Conservation (phyloP, 345 rosid species). For the Euclidium syriacum region DNA sequence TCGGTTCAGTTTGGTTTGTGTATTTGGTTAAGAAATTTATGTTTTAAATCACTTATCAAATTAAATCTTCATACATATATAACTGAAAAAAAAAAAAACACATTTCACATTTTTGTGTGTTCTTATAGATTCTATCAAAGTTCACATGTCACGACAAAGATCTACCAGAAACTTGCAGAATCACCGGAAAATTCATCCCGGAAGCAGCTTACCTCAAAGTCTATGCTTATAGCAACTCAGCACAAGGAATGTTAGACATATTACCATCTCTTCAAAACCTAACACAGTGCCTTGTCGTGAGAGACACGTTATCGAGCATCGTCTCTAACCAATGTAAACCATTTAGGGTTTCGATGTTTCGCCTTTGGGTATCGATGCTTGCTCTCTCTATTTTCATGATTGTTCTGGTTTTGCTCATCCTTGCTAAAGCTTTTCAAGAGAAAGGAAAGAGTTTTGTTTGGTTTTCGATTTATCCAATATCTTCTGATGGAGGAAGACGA, state of each 20-base stretch:
- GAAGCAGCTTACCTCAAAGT: conserved; percentile 35
- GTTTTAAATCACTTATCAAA: too few species aligned
- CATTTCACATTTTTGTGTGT: neutral
- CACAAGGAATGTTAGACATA: conserved; percentile 39
- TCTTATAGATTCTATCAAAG: conserved; percentile 39
- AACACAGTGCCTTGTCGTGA: conserved; percentile 42
- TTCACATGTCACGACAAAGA: conserved; percentile 46
- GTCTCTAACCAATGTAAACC: conserved; percentile 46
- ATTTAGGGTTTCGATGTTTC: conserved; percentile 26
- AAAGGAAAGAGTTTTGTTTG: conserved; percentile 36
- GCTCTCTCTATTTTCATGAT: conserved; percentile 45
- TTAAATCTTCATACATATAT: neutral
- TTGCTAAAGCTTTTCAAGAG: conserved; percentile 42
- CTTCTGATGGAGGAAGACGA: neutral
- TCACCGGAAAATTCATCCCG: conserved; percentile 41
- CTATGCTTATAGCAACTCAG: conserved; percentile 43
- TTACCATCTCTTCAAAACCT: conserved; percentile 49
- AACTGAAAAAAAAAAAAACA: neutral
- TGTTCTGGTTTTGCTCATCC: conserved; percentile 37
- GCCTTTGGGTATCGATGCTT: conserved; percentile 54
- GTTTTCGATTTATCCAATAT: conserved; percentile 34
- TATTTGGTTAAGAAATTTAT: too few species aligned
- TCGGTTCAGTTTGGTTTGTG: neutral
- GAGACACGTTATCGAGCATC: conserved; percentile 36
- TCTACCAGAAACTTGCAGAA: conserved; percentile 30